Evolutionary conservation across 179 eudicot species (phyloP).

Genomic region (Beta corolliflora): DNA sequence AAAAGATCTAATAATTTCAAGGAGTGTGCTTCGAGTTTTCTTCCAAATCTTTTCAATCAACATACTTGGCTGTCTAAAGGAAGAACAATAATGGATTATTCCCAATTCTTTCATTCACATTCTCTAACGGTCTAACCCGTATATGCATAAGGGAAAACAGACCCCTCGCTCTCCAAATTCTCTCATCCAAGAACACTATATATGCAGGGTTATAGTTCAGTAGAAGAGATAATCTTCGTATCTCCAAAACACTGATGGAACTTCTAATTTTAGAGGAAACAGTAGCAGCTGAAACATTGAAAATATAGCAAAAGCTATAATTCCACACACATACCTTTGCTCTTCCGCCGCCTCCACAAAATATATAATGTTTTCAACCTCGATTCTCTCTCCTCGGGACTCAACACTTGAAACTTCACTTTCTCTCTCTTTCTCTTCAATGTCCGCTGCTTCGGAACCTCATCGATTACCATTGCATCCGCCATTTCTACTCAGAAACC

Average conservation of each 20-base stretch:
- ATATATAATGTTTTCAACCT: conserved; percentile 24
- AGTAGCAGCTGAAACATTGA: neutral
- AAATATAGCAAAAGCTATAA: neutral
- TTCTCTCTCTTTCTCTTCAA: conserved; percentile 48
- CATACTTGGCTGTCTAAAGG: no score
- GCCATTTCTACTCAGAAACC: conserved; percentile 42
- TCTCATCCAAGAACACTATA: no score
- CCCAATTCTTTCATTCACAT: no score
- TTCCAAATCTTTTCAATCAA: no score
- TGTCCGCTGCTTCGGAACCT: conserved; percentile 25
- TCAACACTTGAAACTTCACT: conserved; percentile 18
- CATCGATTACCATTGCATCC: conserved; percentile 44
- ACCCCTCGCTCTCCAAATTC: no score
- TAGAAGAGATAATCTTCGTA: neutral
- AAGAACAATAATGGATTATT: no score
- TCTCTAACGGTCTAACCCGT: no score
- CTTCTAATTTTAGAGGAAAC: neutral
- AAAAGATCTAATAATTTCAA: no score
- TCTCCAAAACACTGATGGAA: neutral
- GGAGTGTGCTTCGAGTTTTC: no score
- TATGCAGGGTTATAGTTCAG: no score
- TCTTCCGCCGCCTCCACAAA: conserved; percentile 14
- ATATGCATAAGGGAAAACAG: no score
- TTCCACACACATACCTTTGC: conserved; percentile 11
- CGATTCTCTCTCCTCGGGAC: conserved; percentile 52